Conservation (phyloP, 768 basidiomycete species). For the Lentinula raphanica region DNA sequence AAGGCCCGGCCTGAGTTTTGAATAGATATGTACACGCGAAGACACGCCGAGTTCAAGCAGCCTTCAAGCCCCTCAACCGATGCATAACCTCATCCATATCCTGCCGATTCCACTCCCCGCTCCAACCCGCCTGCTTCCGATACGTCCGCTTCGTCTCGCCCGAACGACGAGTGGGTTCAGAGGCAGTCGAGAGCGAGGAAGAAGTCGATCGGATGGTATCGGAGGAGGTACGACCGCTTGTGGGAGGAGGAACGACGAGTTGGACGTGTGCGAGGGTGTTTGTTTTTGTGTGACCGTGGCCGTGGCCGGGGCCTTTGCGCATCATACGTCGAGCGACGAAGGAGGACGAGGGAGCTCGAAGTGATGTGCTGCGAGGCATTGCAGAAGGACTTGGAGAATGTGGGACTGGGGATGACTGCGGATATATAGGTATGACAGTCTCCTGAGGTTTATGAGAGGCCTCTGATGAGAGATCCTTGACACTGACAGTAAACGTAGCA, state of each 20-base stretch:
- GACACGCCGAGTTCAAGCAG: too few relatives aligned
- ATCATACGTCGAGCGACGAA: not conserved
- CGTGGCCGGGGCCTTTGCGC: not conserved
- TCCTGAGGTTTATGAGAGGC: not conserved
- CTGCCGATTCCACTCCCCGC: conserved; percentile 7
- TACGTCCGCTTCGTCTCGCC: not conserved
- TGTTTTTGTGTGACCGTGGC: too few relatives aligned
- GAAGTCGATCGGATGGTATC: not conserved
- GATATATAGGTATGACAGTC: not conserved
- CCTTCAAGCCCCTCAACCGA: conserved; percentile 21
- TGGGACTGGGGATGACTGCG: not conserved
- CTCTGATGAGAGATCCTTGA: not conserved
- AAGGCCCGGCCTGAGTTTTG: too few relatives aligned
- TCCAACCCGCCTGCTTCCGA: conserved; percentile 6
- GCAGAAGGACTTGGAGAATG: too few relatives aligned
- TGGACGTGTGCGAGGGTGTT: not conserved
- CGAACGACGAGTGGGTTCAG: not conserved
- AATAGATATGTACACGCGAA: too few relatives aligned
- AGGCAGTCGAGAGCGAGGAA: not conserved
- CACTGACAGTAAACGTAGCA: not conserved
- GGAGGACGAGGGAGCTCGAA: not conserved
- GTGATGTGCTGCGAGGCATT: not conserved
- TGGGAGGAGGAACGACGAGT: not conserved
- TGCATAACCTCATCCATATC: conserved; percentile 12
- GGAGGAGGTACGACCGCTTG: conserved; percentile 1